A percentile compares a stretch with the other conserved stretches of the same genome.
phyloP scores from a whole-genome alignment of 495 filamentous ascomycete genomes.

The Penicillium simplicissimum region DNA sequence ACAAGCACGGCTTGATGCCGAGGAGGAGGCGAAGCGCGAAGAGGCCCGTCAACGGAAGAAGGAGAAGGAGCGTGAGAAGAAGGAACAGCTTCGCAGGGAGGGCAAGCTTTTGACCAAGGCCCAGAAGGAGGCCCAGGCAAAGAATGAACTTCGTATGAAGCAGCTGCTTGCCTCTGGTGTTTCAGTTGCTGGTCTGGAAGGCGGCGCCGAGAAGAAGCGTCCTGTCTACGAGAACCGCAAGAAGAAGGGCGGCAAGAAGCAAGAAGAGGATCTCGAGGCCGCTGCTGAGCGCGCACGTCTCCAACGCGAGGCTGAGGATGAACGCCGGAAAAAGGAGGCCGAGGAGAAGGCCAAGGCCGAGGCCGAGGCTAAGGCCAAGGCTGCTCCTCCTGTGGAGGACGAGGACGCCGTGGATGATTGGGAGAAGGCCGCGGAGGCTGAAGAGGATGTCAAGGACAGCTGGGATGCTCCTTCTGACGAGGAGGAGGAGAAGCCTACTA shows the following conservation, averaged over 20 bases:
- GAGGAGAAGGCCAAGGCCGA: slow-evolving; percentile 67
- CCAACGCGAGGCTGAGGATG: slow-evolving; percentile 66
- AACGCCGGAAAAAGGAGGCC: slow-evolving; percentile 62
- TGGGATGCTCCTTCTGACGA: slow-evolving; percentile 90
- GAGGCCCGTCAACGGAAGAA: slow-evolving; percentile 80
- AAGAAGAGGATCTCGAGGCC: slow-evolving; percentile 71
- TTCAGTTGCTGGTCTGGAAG: slow-evolving; percentile 73
- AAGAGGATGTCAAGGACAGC: slow-evolving; percentile 83
- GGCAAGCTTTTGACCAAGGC: slow-evolving; percentile 95
- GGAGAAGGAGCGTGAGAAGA: slow-evolving; percentile 92
- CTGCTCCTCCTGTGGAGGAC: slow-evolving; percentile 57
- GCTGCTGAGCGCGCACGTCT: slow-evolving; percentile 61
- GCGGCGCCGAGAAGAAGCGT: slow-evolving; percentile 71
- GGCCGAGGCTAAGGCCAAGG: slow-evolving; percentile 59
- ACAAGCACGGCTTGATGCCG: slow-evolving; percentile 63
- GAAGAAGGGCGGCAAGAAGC: slow-evolving; percentile 74
- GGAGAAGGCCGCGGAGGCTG: slow-evolving; percentile 80
- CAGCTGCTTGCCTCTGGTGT: slow-evolving; percentile 87
- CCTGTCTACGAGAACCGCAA: slow-evolving; percentile 69
- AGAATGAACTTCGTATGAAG: slow-evolving; percentile 82
- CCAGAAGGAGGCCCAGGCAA: slow-evolving; percentile 81
- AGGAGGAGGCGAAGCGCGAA: slow-evolving; percentile 73
- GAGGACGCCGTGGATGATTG: slow-evolving; percentile 76
- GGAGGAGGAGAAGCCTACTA: slow-evolving; percentile 54
- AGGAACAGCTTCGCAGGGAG: slow-evolving; percentile 92